Percentiles rank a stretch among this genome's conserved stretches.
Evolutionary conservation across 2,329 filamentous ascomycete genomes (phyloP).

Genomic region (Fusarium secorum): DNA sequence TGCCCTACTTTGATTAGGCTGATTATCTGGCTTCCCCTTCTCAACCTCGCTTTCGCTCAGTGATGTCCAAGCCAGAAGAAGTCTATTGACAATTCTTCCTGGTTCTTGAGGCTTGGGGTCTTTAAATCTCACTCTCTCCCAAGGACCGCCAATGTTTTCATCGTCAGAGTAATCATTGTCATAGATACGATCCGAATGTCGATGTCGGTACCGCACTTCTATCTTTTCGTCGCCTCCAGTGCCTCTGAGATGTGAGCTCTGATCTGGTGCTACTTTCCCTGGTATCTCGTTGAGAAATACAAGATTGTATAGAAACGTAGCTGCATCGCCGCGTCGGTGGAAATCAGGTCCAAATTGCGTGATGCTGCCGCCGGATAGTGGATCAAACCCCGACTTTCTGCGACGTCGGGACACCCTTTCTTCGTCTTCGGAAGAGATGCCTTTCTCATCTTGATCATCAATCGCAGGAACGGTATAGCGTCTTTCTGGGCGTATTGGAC

Average conservation of each 20-base stretch:
- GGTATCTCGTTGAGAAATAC: constrained; percentile 8
- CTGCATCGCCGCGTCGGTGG: constrained; percentile 19
- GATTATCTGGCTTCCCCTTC: background rate
- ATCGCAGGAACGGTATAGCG: too few relatives aligned
- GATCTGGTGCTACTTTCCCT: accelerated
- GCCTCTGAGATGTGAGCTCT: accelerated
- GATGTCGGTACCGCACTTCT: background rate
- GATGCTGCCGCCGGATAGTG: background rate
- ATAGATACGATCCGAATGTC: background rate
- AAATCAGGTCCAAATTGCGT: constrained; percentile 14
- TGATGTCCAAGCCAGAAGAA: constrained; percentile 19
- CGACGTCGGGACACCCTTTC: background rate
- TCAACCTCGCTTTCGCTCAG: constrained; percentile 16
- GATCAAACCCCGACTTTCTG: background rate
- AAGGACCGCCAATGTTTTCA: too few relatives aligned
- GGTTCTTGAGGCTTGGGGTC: background rate
- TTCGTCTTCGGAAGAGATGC: background rate
- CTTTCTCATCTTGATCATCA: too few relatives aligned
- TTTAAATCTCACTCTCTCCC: background rate
- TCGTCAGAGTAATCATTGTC: background rate
- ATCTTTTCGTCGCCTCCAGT: background rate
- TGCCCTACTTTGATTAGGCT: background rate
- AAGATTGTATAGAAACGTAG: constrained; percentile 21
- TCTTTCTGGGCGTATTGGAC: too few relatives aligned
- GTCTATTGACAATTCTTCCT: constrained; percentile 1